Evolutionary conservation across 2,329 filamentous ascomycete species (phyloP), one percentile per base, ranked within the genome.

Genomic region (Apiospora rasikravindrae): DNA sequence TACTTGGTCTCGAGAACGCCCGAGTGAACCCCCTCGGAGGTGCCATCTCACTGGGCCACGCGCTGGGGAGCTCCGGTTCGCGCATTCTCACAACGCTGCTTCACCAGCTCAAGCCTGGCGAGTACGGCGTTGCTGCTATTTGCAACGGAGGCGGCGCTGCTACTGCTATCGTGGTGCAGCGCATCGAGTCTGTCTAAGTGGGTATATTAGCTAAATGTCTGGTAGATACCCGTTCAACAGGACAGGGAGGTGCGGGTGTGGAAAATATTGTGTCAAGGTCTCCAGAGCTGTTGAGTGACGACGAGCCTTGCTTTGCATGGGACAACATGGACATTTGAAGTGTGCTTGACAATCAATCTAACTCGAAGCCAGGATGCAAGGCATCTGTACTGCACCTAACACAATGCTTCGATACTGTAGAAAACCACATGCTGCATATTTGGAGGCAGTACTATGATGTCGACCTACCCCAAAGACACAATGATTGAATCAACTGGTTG

Each of bases 121-220:
- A 99, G 84, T 98, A 98, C 80, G 96, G 96, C 70, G 94, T 96
- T 75, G 96, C 95, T 22, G 95, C 95, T 2, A 98, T 99, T 73
- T 98, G 96, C 85, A 99, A 99, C 79, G 96, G 96, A 66, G 96
- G 96, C 57, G 96, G 96, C 73, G 96, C 95, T 19, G 94, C 96
- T 0, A 96, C 94, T 13, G 96, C 95, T 0, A 88, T 98, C 80
- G 94, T 98, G 68, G 94, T 99, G 71, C 95, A 98, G 84, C 91
- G 91, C 77, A 88, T 96, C 76, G 92, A 93, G 75, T 85, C 84
- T 69, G 87, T 88, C 71, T 89, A 80, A 22, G 22, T 11, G 13
- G 7, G 19, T 37, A 40, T 64, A 3, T 37, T 7, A 26, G n/a
- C 22, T 49, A 51, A 5, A 40, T 33, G n/a, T 37, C 19, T n/a